Conservation (phyloP, 164 flowering plant genomes). For the Euptelea pleiosperma region DNA sequence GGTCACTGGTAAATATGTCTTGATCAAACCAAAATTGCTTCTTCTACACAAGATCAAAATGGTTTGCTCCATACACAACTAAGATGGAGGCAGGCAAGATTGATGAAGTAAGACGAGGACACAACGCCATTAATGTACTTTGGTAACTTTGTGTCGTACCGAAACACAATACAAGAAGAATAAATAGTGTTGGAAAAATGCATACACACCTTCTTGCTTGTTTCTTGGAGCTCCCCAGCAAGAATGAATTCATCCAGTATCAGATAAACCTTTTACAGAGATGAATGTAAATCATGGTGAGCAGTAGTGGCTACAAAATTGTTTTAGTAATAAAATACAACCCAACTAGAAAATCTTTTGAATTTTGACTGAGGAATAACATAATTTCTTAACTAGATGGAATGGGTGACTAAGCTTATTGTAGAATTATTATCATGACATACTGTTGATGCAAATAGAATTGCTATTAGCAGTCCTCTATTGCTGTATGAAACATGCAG, state of each 20-base stretch:
- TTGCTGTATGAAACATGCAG: no score
- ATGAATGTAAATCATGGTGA: background rate
- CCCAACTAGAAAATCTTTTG: background rate
- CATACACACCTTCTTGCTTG: conserved; percentile 81
- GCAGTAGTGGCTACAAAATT: background rate
- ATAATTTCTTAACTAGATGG: no score
- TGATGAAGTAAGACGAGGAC: no score
- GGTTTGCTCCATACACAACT: no score
- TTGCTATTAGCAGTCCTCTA: no score
- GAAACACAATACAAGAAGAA: background rate
- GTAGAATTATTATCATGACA: no score
- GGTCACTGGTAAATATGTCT: background rate
- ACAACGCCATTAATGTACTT: background rate
- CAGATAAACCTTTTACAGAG: conserved; percentile 69
- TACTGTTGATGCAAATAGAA: no score
- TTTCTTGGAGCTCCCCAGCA: conserved; percentile 99
- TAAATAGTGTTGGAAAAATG: background rate
- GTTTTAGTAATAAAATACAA: conserved; percentile 1
- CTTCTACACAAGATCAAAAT: no score
- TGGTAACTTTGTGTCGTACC: background rate
- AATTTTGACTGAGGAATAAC: no score
- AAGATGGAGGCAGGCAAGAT: no score
- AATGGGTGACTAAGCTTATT: background rate
- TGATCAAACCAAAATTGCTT: background rate
- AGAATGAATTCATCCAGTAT: conserved; percentile 97